Percentiles rank a stretch among this genome's conserved stretches.
phyloP scores from a whole-genome alignment of 129 eudicot genomes.

The Glebionis coronaria region DNA sequence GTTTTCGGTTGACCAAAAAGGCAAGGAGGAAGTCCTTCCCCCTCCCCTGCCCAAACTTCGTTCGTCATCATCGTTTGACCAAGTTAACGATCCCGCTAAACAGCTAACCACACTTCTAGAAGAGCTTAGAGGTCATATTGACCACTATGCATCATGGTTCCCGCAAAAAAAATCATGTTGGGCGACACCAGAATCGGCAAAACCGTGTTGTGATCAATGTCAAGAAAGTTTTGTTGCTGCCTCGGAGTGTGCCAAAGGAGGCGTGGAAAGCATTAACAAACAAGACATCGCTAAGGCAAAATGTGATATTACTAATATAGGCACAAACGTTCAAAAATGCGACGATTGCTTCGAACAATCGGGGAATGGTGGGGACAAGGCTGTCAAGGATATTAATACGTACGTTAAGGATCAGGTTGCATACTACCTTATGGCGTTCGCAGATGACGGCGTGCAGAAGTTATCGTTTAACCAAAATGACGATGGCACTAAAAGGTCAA shows the following conservation, averaged over 20 bases:
- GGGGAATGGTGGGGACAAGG: background rate
- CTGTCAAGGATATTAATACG: background rate
- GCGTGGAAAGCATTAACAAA: background rate
- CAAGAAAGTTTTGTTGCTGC: background rate
- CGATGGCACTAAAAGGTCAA: background rate
- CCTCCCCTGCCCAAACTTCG: slow-evolving; percentile 13
- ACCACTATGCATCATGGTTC: no score
- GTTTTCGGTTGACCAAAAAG: no score
- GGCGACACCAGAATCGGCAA: background rate
- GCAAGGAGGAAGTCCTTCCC: background rate
- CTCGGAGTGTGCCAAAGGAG: background rate
- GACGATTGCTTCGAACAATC: background rate
- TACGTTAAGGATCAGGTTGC: no score
- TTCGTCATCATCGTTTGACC: background rate
- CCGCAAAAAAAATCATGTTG: no score
- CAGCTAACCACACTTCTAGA: no score
- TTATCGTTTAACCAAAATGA: background rate
- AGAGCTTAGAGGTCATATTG: background rate
- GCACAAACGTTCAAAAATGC: background rate
- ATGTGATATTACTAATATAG: background rate
- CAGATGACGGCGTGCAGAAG: no score
- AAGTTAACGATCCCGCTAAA: background rate
- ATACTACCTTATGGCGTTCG: no score
- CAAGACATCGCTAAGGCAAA: background rate
- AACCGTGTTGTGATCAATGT: background rate